phyloP scores from a whole-genome alignment of 306 rosid genomes.

The Phaseolus lunatus region DNA sequence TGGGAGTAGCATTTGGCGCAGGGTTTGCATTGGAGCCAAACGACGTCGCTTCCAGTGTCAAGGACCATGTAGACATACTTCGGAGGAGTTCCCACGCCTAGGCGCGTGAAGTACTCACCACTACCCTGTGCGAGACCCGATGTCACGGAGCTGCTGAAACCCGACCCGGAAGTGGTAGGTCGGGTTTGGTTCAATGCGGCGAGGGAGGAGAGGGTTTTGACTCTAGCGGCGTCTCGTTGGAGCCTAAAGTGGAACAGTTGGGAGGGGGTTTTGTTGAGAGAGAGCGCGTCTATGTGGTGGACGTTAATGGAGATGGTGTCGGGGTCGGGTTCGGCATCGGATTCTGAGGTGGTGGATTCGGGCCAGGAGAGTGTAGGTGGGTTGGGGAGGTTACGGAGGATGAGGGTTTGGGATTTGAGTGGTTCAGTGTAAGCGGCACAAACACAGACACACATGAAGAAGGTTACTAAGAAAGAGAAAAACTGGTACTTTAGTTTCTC shows the following conservation, averaged over 20 bases:
- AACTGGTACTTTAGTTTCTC: background rate
- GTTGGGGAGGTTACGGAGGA: conserved; percentile 56
- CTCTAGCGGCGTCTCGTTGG: conserved; percentile 71
- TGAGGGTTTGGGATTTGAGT: conserved; percentile 57
- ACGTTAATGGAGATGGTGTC: conserved; percentile 50
- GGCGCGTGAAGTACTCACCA: conserved; percentile 95
- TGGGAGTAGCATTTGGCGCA: conserved; percentile 82
- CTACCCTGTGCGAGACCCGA: conserved; percentile 89
- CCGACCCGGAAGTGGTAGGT: conserved; percentile 12
- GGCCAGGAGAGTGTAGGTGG: conserved; percentile 61
- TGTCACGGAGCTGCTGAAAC: conserved; percentile 74
- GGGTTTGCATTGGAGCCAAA: conserved; percentile 92
- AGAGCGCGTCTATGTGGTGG: conserved; percentile 74
- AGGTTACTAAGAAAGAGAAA: conserved; percentile 45
- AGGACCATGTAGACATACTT: conserved; percentile 79
- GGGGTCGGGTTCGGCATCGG: conserved; percentile 41
- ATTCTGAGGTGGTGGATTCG: conserved; percentile 38
- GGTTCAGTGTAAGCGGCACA: conserved; percentile 35
- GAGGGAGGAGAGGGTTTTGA: conserved; percentile 45
- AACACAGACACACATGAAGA: conserved; percentile 48
- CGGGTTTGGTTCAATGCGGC: conserved; percentile 38
- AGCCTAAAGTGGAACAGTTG: conserved; percentile 77
- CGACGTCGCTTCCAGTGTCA: conserved; percentile 91
- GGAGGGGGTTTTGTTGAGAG: conserved; percentile 61
- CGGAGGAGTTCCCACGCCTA: conserved; percentile 89